Evolutionary conservation across 345 rosid species (phyloP).

Genomic region (Bruguiera gymnorhiza): DNA sequence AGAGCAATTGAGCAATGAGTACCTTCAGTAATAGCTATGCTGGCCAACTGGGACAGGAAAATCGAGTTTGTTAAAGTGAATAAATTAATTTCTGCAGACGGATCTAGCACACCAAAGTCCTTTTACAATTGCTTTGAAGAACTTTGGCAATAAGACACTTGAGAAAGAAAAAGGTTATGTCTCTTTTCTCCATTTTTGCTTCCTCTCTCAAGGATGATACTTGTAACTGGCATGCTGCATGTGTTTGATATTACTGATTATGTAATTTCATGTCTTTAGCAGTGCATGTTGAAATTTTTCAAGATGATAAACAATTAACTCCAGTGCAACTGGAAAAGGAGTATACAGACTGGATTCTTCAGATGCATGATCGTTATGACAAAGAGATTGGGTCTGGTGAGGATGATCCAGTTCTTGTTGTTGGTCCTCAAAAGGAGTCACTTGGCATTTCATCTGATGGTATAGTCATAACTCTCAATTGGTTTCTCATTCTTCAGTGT

Average conservation of each 20-base stretch:
- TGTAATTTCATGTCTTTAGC: constrained; percentile 31
- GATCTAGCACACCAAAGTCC: constrained; percentile 57
- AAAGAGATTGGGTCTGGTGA: constrained; percentile 52
- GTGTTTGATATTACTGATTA: not conserved
- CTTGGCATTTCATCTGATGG: constrained; percentile 60
- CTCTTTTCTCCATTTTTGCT: not conserved
- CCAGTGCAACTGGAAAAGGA: constrained; percentile 48
- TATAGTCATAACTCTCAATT: constrained; percentile 13
- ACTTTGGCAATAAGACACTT: constrained; percentile 38
- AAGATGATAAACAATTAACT: constrained; percentile 34
- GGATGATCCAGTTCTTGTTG: constrained; percentile 48
- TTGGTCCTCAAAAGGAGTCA: constrained; percentile 39
- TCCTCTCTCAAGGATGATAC: not conserved
- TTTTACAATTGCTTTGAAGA: constrained; percentile 54
- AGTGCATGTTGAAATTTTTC: constrained; percentile 33
- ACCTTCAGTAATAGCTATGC: too few species aligned
- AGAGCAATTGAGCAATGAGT: not conserved
- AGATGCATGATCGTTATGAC: constrained; percentile 63
- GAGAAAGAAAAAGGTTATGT: constrained; percentile 51
- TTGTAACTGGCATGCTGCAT: not conserved
- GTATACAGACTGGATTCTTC: constrained; percentile 60
- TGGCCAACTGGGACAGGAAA: not conserved
- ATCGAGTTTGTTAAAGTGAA: not conserved
- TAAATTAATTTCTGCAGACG: constrained; percentile 42
- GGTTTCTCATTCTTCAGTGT: too few species aligned